A percentile compares a stretch with the other conserved stretches of the same genome.
Conservation (phyloP, 176 grass and related monocot genomes). For the Rhipidocladum racemiflorum region DNA sequence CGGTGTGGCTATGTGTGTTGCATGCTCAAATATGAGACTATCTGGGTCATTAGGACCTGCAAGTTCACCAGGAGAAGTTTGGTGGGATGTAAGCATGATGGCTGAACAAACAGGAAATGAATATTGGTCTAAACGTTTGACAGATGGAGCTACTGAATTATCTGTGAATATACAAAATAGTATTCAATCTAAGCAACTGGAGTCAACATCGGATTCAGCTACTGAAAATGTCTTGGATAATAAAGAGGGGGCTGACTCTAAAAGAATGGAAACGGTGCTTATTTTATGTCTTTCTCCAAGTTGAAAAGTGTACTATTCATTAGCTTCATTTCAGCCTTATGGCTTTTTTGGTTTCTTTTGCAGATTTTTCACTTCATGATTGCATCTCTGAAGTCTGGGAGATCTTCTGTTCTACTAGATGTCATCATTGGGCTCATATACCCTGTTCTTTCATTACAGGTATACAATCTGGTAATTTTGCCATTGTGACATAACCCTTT, state of each 20-base stretch:
- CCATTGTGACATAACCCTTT: neutral
- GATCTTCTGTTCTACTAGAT: conserved; percentile 85
- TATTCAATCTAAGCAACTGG: conserved; percentile 61
- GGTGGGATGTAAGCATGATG: conserved; percentile 43
- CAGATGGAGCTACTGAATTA: conserved; percentile 67
- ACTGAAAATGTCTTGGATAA: conserved; percentile 48
- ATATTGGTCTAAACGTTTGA: conserved; percentile 67
- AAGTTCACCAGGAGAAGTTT: conserved; percentile 25
- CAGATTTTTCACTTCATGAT: conserved; percentile 97
- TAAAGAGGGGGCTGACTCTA: conserved; percentile 46
- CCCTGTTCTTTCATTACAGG: conserved; percentile 86
- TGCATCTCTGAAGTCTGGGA: conserved; percentile 80
- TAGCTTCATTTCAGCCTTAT: conserved; percentile 29
- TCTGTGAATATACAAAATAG: conserved; percentile 71
- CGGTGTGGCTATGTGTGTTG: conserved; percentile 71
- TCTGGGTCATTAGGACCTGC: conserved; percentile 33
- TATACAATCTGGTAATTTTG: conserved; percentile 32
- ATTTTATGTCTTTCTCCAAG: conserved; percentile 11
- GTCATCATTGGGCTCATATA: conserved; percentile 66
- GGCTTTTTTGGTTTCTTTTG: conserved; percentile 29
- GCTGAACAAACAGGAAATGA: conserved; percentile 46
- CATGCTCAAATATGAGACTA: conserved; percentile 82
- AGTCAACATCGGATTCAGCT: conserved; percentile 33
- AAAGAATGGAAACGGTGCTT: conserved; percentile 91
- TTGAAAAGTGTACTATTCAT: neutral